phyloP scores from a whole-genome alignment of 2,329 filamentous ascomycete species.

The Alternaria gaisen region DNA sequence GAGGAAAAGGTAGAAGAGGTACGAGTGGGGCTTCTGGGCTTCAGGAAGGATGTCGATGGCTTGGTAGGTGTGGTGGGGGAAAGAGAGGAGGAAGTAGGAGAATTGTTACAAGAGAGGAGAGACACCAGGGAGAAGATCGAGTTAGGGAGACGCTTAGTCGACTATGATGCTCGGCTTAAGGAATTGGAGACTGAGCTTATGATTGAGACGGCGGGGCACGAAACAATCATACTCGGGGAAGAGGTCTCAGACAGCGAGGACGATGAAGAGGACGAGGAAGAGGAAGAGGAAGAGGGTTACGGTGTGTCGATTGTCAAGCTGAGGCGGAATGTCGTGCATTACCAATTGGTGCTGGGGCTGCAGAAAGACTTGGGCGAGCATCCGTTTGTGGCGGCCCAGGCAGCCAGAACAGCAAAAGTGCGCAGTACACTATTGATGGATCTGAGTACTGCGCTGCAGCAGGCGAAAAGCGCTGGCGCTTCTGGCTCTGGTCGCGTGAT shows the following conservation, averaged over 20 bases:
- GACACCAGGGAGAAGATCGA: conserved; percentile 72
- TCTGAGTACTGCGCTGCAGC: conserved; percentile 69
- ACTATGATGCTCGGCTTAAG: conserved; percentile 69
- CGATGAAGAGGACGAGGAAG: conserved; percentile 47
- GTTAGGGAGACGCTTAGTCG: conserved; percentile 68
- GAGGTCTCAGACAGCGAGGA: conserved; percentile 31
- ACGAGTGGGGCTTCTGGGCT: conserved; percentile 84
- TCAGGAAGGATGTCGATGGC: conserved; percentile 80
- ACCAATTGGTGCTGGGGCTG: conserved; percentile 63
- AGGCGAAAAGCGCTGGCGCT: conserved; percentile 58
- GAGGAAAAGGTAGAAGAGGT: conserved; percentile 93
- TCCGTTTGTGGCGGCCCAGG: conserved; percentile 69
- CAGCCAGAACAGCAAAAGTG: conserved; percentile 64
- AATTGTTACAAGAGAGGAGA: conserved; percentile 74
- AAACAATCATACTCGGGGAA: conserved; percentile 20
- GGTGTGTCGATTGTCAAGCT: conserved; percentile 55
- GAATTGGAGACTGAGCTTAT: conserved; percentile 71
- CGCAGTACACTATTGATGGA: conserved; percentile 71
- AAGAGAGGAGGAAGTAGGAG: conserved; percentile 69
- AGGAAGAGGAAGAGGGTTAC: conserved; percentile 36
- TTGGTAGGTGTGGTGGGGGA: conserved; percentile 72
- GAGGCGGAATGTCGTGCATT: conserved; percentile 66
- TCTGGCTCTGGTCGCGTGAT: conserved; percentile 57
- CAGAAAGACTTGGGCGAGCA: conserved; percentile 64
- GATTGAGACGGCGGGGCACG: conserved; percentile 53